A percentile compares a stretch with the other conserved stretches of the same genome.
phyloP scores from a whole-genome alignment of 768 basidiomycete genomes.

The Kwoniella heveanensis region DNA sequence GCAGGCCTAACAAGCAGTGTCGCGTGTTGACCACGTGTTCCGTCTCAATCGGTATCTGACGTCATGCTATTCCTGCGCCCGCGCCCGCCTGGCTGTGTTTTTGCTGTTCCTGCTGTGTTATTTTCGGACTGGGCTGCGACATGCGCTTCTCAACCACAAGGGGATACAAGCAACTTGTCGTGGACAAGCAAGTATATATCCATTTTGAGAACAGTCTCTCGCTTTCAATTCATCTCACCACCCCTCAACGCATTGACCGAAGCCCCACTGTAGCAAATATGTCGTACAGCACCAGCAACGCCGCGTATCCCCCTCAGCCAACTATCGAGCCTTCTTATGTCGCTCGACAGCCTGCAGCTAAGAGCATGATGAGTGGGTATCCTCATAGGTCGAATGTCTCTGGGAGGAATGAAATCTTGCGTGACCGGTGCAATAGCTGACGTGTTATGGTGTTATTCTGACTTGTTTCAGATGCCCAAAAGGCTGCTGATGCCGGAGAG shows the following conservation, averaged over 20 bases:
- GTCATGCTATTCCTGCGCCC: background rate
- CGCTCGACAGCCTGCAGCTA: conserved; percentile 38
- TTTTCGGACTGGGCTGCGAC: background rate
- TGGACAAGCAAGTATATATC: too few species aligned
- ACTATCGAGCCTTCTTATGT: conserved; percentile 33
- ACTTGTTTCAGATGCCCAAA: background rate
- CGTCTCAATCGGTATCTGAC: background rate
- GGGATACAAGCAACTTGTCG: too few species aligned
- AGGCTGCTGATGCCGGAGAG: conserved; percentile 1
- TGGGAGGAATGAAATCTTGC: too few species aligned
- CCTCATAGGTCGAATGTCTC: too few species aligned
- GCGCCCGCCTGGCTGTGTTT: too few species aligned
- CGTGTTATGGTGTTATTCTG: too few species aligned
- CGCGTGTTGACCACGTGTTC: background rate
- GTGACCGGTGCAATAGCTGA: too few species aligned
- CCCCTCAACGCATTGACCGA: too few species aligned
- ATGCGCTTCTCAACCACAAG: too few species aligned
- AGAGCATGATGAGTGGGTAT: conserved; percentile 44
- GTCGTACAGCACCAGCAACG: conserved; percentile 7
- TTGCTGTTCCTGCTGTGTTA: background rate
- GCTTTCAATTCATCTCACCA: too few species aligned
- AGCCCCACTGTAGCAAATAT: background rate
- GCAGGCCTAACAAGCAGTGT: too few species aligned
- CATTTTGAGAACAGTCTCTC: too few species aligned
- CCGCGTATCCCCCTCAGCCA: conserved; percentile 35